Percentiles rank a stretch among this genome's conserved stretches.
phyloP scores from a whole-genome alignment of 441 rosid genomes.

The Populus trichocarpa region DNA sequence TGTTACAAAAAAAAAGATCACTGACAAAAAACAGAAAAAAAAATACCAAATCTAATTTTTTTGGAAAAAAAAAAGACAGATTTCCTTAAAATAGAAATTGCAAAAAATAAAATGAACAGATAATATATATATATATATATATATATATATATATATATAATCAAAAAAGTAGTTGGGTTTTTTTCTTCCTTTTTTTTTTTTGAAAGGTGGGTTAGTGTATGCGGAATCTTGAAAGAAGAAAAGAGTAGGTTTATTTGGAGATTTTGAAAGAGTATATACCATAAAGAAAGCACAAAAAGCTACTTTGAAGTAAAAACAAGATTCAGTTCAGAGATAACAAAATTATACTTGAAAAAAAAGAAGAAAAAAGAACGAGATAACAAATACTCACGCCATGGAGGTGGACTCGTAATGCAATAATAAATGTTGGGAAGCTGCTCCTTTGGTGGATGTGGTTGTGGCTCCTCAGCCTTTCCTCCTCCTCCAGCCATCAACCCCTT shows the following conservation, averaged over 20 bases:
- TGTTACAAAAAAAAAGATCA: background rate
- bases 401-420: conserved; percentile 91
- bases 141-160: background rate
- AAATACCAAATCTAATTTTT: too few relatives aligned
- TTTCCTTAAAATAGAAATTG: background rate
- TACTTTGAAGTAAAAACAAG: conserved; percentile 28
- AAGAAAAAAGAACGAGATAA: background rate
- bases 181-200: too few relatives aligned
- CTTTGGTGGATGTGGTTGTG: conserved; percentile 80
- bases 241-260: conserved; percentile 18
- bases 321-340: conserved; percentile 9
- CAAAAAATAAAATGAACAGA: background rate
- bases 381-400: conserved; percentile 87
- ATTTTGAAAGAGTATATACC: conserved; percentile 28
- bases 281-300: conserved; percentile 26
- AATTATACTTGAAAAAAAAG: conserved; percentile 12
- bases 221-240: conserved; percentile 20
- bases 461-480: conserved; percentile 50
- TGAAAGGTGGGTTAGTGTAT: background rate
- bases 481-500: conserved; percentile 53
- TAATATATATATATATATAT: background rate
- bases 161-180: too few relatives aligned
- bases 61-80: background rate
- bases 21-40: too few relatives aligned
- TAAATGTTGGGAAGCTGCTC: conserved; percentile 82